Percentiles rank a stretch among this genome's conserved stretches.
Evolutionary conservation across 2,329 filamentous ascomycete species (phyloP).

Genomic region (Fusarium praegraminearum): DNA sequence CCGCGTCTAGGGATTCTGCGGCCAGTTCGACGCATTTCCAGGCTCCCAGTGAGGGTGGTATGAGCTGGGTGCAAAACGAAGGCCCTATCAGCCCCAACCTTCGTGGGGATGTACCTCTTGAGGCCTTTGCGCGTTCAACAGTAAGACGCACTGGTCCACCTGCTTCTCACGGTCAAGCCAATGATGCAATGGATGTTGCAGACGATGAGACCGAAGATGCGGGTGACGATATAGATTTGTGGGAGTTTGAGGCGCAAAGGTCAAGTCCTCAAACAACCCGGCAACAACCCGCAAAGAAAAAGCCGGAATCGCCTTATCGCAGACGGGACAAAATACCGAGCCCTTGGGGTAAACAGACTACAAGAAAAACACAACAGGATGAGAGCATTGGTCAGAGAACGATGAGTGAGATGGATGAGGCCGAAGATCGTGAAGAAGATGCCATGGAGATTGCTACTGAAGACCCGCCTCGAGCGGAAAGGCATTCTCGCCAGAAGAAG

Average conservation of each 20-base stretch:
- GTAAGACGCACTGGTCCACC: background rate
- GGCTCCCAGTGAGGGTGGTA: constrained; percentile 53
- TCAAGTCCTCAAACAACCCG: constrained; percentile 53
- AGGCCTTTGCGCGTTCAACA: constrained; percentile 41
- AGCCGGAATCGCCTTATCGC: constrained; percentile 35
- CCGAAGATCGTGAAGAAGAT: constrained; percentile 20
- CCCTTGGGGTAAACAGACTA: constrained; percentile 54
- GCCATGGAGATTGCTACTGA: constrained; percentile 20
- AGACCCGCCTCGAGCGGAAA: constrained; percentile 51
- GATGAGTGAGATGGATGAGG: constrained; percentile 1
- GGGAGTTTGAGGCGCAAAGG: constrained; percentile 68
- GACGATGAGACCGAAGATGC: constrained; percentile 37
- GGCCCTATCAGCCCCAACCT: constrained; percentile 54
- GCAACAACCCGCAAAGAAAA: constrained; percentile 49
- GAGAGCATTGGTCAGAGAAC: background rate
- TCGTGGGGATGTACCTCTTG: constrained; percentile 53
- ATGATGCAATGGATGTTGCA: constrained; percentile 35
- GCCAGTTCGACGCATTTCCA: constrained; percentile 52
- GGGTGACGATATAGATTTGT: constrained; percentile 65
- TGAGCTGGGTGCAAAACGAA: constrained; percentile 59
- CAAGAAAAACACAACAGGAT: constrained; percentile 40
- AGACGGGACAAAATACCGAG: constrained; percentile 51
- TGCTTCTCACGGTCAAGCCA: constrained; percentile 18
- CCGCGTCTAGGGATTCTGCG: constrained; percentile 45
- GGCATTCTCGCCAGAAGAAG: constrained; percentile 60